Percentiles rank a stretch among this genome's conserved stretches.
Conservation (phyloP, 2,329 filamentous ascomycete genomes). For the Microsporum ferrugineum region DNA sequence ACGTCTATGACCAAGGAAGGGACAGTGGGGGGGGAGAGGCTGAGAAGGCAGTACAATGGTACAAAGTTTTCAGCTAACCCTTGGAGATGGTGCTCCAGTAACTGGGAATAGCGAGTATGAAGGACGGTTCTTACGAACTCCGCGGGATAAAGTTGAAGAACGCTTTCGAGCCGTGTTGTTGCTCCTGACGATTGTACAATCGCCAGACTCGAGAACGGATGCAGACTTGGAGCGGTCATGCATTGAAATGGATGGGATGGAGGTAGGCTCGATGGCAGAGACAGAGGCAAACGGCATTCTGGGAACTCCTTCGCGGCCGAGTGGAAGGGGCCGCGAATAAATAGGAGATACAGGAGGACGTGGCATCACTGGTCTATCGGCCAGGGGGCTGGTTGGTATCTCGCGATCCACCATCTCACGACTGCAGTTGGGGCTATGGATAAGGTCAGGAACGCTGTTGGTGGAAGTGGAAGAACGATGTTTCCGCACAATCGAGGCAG, state of each 20-base stretch:
- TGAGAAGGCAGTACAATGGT: neutral
- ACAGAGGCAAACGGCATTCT: constrained; percentile 15
- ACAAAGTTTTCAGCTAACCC: neutral
- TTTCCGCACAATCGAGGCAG: constrained; percentile 37
- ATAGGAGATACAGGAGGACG: constrained; percentile 17
- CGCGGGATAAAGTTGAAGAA: constrained; percentile 18
- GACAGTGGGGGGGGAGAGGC: neutral
- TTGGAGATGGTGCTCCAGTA: constrained; percentile 15
- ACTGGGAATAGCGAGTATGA: constrained; percentile 37
- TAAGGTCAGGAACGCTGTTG: constrained; percentile 35
- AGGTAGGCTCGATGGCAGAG: constrained; percentile 27
- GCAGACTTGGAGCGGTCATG: constrained; percentile 30
- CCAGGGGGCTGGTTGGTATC: constrained; percentile 4
- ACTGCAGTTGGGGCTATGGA: constrained; percentile 32
- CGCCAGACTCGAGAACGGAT: constrained; percentile 24
- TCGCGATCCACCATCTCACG: constrained; percentile 24
- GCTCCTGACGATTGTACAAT: constrained; percentile 12
- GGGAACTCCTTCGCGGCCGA: neutral
- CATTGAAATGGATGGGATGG: constrained; percentile 14
- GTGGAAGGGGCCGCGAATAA: constrained; percentile 15
- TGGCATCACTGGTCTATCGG: neutral
- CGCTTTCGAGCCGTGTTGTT: constrained; percentile 15
- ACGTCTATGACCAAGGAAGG: neutral
- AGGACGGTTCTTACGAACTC: constrained; percentile 28
- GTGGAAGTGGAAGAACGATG: constrained; percentile 39